Evolutionary conservation across 805 yeast genomes (phyloP).

Genomic region (Suhomyces canberraensis): DNA sequence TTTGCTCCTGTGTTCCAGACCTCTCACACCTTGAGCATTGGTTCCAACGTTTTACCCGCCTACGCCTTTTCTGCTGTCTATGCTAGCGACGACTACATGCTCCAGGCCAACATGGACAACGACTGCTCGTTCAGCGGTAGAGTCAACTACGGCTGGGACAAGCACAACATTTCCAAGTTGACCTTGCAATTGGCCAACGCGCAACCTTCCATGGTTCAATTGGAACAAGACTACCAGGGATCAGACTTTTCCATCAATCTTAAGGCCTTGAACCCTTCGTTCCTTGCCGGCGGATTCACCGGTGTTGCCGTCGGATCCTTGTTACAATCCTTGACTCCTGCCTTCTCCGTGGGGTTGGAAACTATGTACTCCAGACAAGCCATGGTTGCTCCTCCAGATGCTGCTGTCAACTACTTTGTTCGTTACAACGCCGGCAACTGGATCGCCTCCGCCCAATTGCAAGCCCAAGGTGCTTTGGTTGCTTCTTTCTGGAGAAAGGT

Average conservation of each 20-base stretch:
- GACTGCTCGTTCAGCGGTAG: slow-evolving; percentile 85
- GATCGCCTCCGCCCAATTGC: slow-evolving; percentile 92
- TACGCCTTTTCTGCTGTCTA: slow-evolving; percentile 88
- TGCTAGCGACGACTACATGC: slow-evolving; percentile 79
- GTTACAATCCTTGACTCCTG: slow-evolving; percentile 83
- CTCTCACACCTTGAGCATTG: slow-evolving; percentile 87
- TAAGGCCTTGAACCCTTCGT: slow-evolving; percentile 86
- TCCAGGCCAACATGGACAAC: slow-evolving; percentile 90
- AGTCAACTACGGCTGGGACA: slow-evolving; percentile 86
- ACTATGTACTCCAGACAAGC: slow-evolving; percentile 81
- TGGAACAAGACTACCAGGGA: slow-evolving; percentile 95
- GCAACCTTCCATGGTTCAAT: slow-evolving; percentile 91
- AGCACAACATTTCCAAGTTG: slow-evolving; percentile 71
- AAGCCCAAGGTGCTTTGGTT: slow-evolving; percentile 85
- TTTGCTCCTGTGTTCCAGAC: slow-evolving; percentile 96
- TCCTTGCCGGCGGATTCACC: slow-evolving; percentile 69
- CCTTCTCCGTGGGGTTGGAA: slow-evolving; percentile 86
- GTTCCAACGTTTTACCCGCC: slow-evolving; percentile 81
- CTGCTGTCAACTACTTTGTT: slow-evolving; percentile 84
- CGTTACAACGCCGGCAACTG: slow-evolving; percentile 87
- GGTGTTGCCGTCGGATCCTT: slow-evolving; percentile 93
- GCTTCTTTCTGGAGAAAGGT: slow-evolving; percentile 94
- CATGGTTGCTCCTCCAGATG: slow-evolving; percentile 72
- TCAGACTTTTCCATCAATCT: slow-evolving; percentile 83
- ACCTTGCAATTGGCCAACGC: slow-evolving; percentile 84